Evolutionary conservation across 139 green algal species (phyloP).

Genomic region (Coelastrella sp.): DNA sequence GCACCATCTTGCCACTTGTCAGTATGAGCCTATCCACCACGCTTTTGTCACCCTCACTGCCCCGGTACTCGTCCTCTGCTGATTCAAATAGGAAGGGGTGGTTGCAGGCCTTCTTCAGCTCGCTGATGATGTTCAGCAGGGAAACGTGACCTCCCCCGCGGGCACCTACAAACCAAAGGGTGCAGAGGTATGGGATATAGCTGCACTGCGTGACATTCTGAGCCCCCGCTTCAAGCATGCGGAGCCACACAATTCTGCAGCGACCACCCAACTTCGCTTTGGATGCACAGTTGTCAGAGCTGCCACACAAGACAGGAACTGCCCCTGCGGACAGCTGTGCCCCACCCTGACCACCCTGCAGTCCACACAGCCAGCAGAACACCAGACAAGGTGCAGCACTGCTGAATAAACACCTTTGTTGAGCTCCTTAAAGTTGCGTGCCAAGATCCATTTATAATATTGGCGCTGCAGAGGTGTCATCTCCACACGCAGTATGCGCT

Average conservation of each 20-base stretch:
- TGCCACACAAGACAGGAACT: too few relatives aligned
- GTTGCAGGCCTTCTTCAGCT: constrained; percentile 99
- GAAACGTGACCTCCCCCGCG: constrained; percentile 48
- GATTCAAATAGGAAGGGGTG: constrained; percentile 91
- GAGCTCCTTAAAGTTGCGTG: constrained; percentile 93
- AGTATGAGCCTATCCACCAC: constrained; percentile 78
- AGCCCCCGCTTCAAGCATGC: too few relatives aligned
- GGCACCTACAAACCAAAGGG: not conserved
- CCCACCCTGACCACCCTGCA: too few relatives aligned
- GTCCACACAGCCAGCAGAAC: not conserved
- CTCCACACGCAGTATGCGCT: constrained; percentile 98
- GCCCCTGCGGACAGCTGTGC: too few relatives aligned
- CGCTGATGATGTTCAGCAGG: constrained; percentile 99
- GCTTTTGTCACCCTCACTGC: constrained; percentile 57
- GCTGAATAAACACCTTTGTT: constrained; percentile 83
- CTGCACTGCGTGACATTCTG: too few relatives aligned
- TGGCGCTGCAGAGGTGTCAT: constrained; percentile 97
- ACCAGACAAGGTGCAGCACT: not conserved
- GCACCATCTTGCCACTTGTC: constrained; percentile 87
- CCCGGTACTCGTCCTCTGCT: constrained; percentile 72
- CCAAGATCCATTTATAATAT: constrained; percentile 95
- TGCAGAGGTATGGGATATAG: too few relatives aligned
- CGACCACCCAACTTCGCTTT: too few relatives aligned
- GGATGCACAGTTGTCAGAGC: too few relatives aligned
- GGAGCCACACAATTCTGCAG: too few relatives aligned